Percentiles rank a stretch among this genome's conserved stretches.
These are phyloP conservation scores for Dactylellina drechsleri DNA, from an alignment of 2,329 filamentous ascomycete genomes.

Conservation along the genomic window DNA sequence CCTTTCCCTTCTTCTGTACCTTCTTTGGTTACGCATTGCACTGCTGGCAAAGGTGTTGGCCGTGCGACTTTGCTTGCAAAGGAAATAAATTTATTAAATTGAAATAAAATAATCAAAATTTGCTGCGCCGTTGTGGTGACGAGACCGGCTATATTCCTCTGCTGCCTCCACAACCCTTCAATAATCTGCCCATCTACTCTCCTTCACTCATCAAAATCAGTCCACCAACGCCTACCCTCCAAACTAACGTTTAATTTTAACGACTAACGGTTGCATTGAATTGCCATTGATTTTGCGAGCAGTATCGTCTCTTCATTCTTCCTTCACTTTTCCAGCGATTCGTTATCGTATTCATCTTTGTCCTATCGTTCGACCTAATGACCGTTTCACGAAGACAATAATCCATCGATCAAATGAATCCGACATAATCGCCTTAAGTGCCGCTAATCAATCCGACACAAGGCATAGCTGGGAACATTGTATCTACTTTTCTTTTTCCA, in stretches of 20 bases:
- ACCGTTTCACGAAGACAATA: slow-evolving; percentile 42
- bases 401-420: slow-evolving; percentile 42
- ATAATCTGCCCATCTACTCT: background rate
- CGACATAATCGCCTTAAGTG: slow-evolving; percentile 33
- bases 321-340: slow-evolving; percentile 10
- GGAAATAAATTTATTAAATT: background rate
- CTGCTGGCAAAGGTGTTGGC: slow-evolving; percentile 36
- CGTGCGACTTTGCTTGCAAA: slow-evolving; percentile 26
- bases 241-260: slow-evolving; percentile 25
- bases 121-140: background rate
- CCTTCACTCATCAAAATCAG: background rate
- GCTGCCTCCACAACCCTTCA: slow-evolving; percentile 8
- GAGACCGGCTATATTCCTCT: slow-evolving; percentile 9
- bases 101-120: background rate
- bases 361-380: slow-evolving; percentile 34
- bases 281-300: slow-evolving; percentile 8
- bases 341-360: slow-evolving; percentile 6
- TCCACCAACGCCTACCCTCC: slow-evolving; percentile 4
- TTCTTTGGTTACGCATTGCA: slow-evolving; percentile 9
- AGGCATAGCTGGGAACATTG: background rate
- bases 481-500: background rate
- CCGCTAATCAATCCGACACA: slow-evolving; percentile 14
- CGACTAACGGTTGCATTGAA: slow-evolving; percentile 45
- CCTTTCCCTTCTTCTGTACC: slow-evolving; percentile 2
- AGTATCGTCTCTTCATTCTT: slow-evolving; percentile 13